These are phyloP conservation scores for Tolypocladium cylindrosporum DNA, from an alignment of 2,329 filamentous ascomycete genomes.

Conservation along the genomic window DNA sequence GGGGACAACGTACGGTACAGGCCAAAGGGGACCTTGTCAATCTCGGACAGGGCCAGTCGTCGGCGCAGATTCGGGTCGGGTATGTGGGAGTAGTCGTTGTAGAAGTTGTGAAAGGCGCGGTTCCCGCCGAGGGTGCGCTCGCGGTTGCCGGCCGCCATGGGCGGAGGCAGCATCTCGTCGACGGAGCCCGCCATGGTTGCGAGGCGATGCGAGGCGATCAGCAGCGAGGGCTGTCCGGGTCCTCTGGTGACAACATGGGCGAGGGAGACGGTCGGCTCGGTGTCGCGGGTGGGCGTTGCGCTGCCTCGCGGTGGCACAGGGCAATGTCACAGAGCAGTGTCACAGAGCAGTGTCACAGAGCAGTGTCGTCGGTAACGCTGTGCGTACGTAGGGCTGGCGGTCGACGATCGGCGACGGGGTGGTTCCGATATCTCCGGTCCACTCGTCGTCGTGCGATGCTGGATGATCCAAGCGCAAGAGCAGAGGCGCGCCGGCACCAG, in stretches of 20 bases:
- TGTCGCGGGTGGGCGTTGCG: neutral
- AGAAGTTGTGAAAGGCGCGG: conserved; percentile 64
- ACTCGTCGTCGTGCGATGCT: neutral
- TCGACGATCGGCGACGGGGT: neutral
- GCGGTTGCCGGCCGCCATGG: conserved; percentile 22
- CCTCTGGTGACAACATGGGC: conserved; percentile 16
- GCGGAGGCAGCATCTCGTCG: conserved; percentile 31
- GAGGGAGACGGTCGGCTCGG: neutral
- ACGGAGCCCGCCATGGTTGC: conserved; percentile 18
- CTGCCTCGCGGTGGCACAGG: neutral
- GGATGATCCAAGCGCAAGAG: neutral
- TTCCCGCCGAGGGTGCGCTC: conserved; percentile 50
- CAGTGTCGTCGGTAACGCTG: neutral
- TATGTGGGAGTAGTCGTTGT: conserved; percentile 57
- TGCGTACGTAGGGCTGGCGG: neutral
- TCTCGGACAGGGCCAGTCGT: conserved; percentile 65
- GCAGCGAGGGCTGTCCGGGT: conserved; percentile 3
- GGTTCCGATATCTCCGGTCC: neutral
- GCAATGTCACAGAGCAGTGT: neutral
- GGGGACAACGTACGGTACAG: conserved; percentile 45
- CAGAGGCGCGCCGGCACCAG: neutral
- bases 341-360: neutral
- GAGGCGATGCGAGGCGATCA: neutral
- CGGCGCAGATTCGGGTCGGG: conserved; percentile 67
- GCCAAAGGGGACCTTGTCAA: conserved; percentile 69